Base-by-base conservation (phyloP, 2,329 filamentous ascomycete genomes). In the Nigrograna mackinnonii region DNA sequence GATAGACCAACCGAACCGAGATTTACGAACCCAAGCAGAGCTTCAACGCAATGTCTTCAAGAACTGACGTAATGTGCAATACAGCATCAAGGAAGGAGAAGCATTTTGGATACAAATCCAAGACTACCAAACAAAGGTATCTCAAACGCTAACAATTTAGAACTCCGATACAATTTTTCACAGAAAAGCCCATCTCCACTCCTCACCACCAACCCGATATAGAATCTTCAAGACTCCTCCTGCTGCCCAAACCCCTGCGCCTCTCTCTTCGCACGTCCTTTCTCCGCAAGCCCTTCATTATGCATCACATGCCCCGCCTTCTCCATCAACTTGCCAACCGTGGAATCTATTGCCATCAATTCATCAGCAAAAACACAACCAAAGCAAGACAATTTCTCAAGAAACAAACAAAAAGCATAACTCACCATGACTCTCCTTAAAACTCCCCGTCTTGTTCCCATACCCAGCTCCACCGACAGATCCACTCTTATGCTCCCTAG, bases 291-390 rank as follows among this genome's bases (percentile, higher is more conserved):
- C 32, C 64, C 68, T 13, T 75, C 68, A 51, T 71, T 80, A 40
- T 75, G 64, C 47, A 84, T 52, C 37, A 77, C 53, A 11, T 66
- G 61, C 6, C 80, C 79, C 5, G 74, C 76, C 71, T 82, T 83
- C 67, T 85, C 79, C 62, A 84, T 68, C 18, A 84, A 43, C 66
- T 80, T 83, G 35, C 80, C 80, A 17, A 80, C 39, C 13, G 73
- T 74, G 37, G 76, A 79, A 57, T 79, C 75, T 55, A 35, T 16
- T 2, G 21, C 18, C 20, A 12, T 17, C 6, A 16, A 38, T 19
- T 53, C 34, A 47, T 39, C 33, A 13, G n/a, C 5, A 14, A 18
- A 13, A n/a, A 22, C 14, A 32, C 22, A 20, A 17, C 35, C 31
- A 44, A 24, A 14, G 12, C 6, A 6, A 24, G n/a, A 22, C 21